Evolutionary conservation across 495 filamentous ascomycete species (phyloP).

Genomic region (Neurospora tetrasperma): DNA sequence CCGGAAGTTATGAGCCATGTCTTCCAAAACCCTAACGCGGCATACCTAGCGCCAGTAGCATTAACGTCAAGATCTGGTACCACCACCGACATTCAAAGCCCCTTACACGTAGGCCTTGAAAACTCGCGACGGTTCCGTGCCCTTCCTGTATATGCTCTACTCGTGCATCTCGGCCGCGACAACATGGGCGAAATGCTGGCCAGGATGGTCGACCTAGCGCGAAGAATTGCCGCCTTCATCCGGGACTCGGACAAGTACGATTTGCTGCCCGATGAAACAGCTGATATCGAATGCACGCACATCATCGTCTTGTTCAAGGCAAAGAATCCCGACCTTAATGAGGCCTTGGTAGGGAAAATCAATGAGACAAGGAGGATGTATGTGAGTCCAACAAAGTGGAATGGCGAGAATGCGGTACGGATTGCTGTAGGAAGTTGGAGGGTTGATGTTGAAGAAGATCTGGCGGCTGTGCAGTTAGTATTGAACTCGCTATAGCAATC

Average conservation of each 20-base stretch:
- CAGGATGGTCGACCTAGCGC: constrained; percentile 59
- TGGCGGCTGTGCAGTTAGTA: constrained; percentile 39
- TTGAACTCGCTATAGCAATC: constrained; percentile 17
- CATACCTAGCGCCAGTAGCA: constrained; percentile 52
- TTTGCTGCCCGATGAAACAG: constrained; percentile 44
- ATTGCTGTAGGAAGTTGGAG: constrained; percentile 83
- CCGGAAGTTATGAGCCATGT: constrained; percentile 46
- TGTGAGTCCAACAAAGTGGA: constrained; percentile 74
- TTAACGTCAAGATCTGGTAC: constrained; percentile 8
- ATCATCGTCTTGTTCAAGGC: constrained; percentile 78
- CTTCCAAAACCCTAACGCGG: constrained; percentile 78
- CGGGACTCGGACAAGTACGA: constrained; percentile 48
- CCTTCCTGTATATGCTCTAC: constrained; percentile 73
- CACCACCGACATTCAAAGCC: constrained; percentile 52
- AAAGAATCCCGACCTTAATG: constrained; percentile 55
- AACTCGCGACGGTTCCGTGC: constrained; percentile 89
- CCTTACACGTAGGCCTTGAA: constrained; percentile 80
- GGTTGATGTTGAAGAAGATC: constrained; percentile 46
- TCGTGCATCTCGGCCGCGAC: constrained; percentile 60
- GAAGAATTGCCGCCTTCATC: constrained; percentile 54
- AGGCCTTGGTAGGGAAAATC: constrained; percentile 53
- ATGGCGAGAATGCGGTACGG: constrained; percentile 57
- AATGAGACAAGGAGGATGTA: constrained; percentile 69
- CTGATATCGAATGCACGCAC: constrained; percentile 38
- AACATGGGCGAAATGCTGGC: constrained; percentile 65